Evolutionary conservation across 2,329 filamentous ascomycete genomes (phyloP), one percentile per base, ranked within the genome.

Genomic region (Akanthomyces muscarius): DNA sequence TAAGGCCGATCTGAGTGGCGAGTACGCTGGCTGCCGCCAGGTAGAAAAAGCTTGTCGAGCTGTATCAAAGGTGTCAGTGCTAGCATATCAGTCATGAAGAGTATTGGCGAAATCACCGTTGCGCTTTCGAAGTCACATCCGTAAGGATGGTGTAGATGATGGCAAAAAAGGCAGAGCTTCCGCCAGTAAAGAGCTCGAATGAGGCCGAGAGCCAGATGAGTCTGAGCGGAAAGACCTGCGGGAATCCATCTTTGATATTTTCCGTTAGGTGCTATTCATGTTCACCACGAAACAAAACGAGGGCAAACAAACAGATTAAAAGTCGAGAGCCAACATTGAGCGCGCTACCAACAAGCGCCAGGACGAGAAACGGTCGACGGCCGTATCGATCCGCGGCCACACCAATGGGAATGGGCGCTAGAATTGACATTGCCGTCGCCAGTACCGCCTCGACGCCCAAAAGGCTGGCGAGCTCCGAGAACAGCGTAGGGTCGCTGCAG

Each of bases 361-460:
- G 54, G 18, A 36, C 42, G 6, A 57, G 41, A 36, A 57, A 36
- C 42, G 41, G 54, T 16, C 54, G 41, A 14, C 54, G 54, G 4
- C 54, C 54, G 16, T 14, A 57, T 47, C 54, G 41, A 36, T 57
- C 54, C 7, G 54, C 54, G 25, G 54, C 54, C 16, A 57, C 13
- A 5, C 36, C 54, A 10, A 57, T n/a, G 5, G 54, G 54, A 13
- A 57, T 36, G 5, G 54, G 42, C 42, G 54, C 42, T 7, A 47
- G 2, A 11, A 57, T 18, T 2, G 25, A 23, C 23, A n/a, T 16
- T 4, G 10, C 28, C 23, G 11, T 25, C 23, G 18, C 18, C 25
- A 57, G 13, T 1, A 36, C 16, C 25, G 41, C 18, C 10, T 47
- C 54, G 7, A 6, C 25, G 3, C 8, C 4, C 8, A 10, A 3